Evolutionary conservation across 495 filamentous ascomycete genomes (phyloP).

Genomic region (Hypoxylon lienhwacheense): DNA sequence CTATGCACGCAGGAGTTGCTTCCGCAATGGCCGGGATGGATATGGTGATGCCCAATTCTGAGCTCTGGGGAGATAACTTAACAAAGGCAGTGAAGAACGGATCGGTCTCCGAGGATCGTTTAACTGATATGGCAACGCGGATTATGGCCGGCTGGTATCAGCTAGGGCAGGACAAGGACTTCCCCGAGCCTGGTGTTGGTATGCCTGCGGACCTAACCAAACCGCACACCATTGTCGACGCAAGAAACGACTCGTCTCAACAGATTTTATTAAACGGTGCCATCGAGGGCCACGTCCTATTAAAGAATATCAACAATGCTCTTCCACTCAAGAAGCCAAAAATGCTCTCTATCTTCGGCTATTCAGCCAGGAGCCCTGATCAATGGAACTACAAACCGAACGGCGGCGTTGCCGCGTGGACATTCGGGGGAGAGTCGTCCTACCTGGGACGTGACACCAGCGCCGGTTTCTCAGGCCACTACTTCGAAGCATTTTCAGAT

Average conservation of each 20-base stretch:
- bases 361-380: conserved; percentile 36
- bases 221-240: conserved; percentile 49
- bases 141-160: conserved; percentile 53
- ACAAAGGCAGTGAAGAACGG: conserved; percentile 43
- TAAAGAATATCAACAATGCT: conserved; percentile 54
- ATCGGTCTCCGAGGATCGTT: conserved; percentile 42
- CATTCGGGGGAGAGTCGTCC: conserved; percentile 29
- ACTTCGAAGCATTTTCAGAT: conserved; percentile 37
- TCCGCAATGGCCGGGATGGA: conserved; percentile 53
- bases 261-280: conserved; percentile 39
- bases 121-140: conserved; percentile 47
- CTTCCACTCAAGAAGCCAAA: conserved; percentile 49
- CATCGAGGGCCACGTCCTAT: conserved; percentile 50
- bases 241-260: conserved; percentile 38
- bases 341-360: conserved; percentile 41
- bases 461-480: conserved; percentile 26
- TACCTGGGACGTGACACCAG: conserved; percentile 39
- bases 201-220: conserved; percentile 52
- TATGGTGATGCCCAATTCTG: conserved; percentile 57
- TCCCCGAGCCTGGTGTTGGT: conserved; percentile 42
- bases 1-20: conserved; percentile 51
- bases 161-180: conserved; percentile 45
- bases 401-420: conserved; percentile 35
- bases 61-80: conserved; percentile 38
- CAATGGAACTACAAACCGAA: conserved; percentile 44